A percentile compares a stretch with the other conserved stretches of the same genome.
Conservation (phyloP, 202 grass and related monocot species). For the Hordeum pubiflorum region DNA sequence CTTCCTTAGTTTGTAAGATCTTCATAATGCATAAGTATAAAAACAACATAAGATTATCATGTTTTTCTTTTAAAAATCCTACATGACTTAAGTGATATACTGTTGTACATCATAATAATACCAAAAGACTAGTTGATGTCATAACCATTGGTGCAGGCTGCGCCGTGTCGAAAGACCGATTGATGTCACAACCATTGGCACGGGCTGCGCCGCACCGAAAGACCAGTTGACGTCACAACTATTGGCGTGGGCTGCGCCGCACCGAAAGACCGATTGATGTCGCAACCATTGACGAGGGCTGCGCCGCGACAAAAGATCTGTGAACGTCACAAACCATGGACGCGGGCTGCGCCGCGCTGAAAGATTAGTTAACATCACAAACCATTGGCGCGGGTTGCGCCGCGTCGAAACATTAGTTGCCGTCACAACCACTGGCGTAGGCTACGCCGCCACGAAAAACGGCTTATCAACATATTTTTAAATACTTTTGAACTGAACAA, state of each 20-base stretch:
- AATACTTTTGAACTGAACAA: not conserved
- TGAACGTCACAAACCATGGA: not conserved
- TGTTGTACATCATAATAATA: not conserved
- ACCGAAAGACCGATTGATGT: not conserved
- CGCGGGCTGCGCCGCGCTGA: not conserved
- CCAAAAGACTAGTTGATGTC: not conserved
- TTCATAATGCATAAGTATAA: not conserved
- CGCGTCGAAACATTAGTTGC: not conserved
- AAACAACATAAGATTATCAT: not conserved
- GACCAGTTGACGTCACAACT: not conserved
- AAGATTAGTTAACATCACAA: not conserved
- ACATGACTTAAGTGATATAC: not conserved
- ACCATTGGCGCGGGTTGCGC: not conserved
- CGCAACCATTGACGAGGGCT: not conserved
- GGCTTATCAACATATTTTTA: not conserved
- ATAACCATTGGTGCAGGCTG: not conserved
- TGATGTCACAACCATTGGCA: too few relatives aligned
- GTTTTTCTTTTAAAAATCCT: not conserved
- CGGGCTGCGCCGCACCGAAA: not conserved
- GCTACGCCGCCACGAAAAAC: not conserved
- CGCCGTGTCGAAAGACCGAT: rapidly evolving
- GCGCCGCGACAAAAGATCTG: not conserved
- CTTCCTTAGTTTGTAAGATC: not conserved
- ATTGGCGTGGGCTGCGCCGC: too few relatives aligned
- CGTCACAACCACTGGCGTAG: not conserved